These are phyloP conservation scores for Solanum hybrid DNA, from an alignment of 305 asterid genomes.

Conservation along the genomic window DNA sequence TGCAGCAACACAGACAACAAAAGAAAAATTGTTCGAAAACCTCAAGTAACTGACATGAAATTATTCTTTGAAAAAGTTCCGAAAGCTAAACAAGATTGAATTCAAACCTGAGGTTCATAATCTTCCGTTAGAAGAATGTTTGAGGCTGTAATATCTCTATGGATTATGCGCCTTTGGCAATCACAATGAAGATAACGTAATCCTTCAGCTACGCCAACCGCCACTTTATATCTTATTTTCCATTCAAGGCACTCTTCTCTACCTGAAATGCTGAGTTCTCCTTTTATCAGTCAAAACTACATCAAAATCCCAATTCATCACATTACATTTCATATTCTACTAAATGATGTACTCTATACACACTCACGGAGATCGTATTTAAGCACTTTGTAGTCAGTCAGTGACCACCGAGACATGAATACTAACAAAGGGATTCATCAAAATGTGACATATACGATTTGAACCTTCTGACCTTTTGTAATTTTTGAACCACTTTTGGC, in stretches of 20 bases:
- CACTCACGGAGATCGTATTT: not conserved
- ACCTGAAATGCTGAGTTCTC: constrained; percentile 32
- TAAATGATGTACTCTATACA: too few relatives aligned
- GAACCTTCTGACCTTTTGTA: not conserved
- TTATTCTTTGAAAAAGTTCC: not conserved
- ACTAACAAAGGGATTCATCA: too few relatives aligned
- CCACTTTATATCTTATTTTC: constrained; percentile 59
- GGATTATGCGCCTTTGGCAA: constrained; percentile 83
- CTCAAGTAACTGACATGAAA: not conserved
- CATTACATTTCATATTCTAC: not conserved
- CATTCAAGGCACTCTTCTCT: constrained; percentile 46
- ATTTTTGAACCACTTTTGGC: not conserved
- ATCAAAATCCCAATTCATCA: not conserved
- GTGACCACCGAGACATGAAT: too few relatives aligned
- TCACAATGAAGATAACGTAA: constrained; percentile 70
- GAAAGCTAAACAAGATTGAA: not conserved
- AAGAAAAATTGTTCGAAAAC: not conserved
- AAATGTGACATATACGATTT: not conserved
- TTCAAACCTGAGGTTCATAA: constrained; percentile 74
- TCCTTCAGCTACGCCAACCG: constrained; percentile 82
- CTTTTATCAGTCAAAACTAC: constrained; percentile 18
- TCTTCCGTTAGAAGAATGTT: constrained; percentile 77
- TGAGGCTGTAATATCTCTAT: constrained; percentile 94
- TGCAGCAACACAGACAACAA: constrained; percentile 20
- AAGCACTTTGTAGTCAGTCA: not conserved